Evolutionary conservation across 2,329 filamentous ascomycete species (phyloP).

Genomic region (Capronia americana): DNA sequence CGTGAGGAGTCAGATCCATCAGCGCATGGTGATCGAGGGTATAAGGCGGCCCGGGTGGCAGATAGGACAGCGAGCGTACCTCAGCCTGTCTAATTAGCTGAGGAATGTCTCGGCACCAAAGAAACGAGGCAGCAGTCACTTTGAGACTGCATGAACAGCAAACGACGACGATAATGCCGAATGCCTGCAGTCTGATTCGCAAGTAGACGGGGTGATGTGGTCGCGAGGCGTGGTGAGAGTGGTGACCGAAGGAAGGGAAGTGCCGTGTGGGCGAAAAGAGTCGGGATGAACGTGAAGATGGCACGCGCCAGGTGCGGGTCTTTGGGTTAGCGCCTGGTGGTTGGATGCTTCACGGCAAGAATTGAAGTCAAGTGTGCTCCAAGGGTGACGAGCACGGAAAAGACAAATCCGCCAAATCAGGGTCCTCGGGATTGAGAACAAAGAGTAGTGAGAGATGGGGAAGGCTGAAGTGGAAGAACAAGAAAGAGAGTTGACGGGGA

Average conservation of each 20-base stretch:
- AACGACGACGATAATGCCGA: not conserved
- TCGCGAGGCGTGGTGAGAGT: constrained; percentile 7
- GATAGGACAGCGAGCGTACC: constrained; percentile 9
- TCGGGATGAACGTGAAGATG: constrained; percentile 16
- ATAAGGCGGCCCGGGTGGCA: constrained; percentile 9
- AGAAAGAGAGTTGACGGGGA: constrained; percentile 26
- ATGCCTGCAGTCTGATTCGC: not conserved
- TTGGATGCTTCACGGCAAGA: constrained; percentile 16
- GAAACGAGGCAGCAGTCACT: not conserved
- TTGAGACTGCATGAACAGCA: constrained; percentile 8
- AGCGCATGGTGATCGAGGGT: constrained; percentile 31
- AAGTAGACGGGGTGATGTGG: not conserved
- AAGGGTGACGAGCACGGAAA: constrained; percentile 4
- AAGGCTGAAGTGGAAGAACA: constrained; percentile 24
- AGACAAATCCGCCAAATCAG: not conserved
- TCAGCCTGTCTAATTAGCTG: constrained; percentile 15
- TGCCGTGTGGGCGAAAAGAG: constrained; percentile 15
- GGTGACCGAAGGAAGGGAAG: constrained; percentile 5
- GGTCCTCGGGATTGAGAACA: not conserved
- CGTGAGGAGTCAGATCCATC: constrained; percentile 16
- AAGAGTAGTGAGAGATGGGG: constrained; percentile 1
- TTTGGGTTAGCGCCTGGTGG: constrained; percentile 21
- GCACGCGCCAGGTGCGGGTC: constrained; percentile 25
- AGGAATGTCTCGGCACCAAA: constrained; percentile 10
- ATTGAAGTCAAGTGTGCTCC: not conserved